A percentile compares a stretch with the other conserved stretches of the same genome.
These are phyloP conservation scores for Ormosia emarginata DNA, from an alignment of 306 rosid species.

Conservation along the genomic window DNA sequence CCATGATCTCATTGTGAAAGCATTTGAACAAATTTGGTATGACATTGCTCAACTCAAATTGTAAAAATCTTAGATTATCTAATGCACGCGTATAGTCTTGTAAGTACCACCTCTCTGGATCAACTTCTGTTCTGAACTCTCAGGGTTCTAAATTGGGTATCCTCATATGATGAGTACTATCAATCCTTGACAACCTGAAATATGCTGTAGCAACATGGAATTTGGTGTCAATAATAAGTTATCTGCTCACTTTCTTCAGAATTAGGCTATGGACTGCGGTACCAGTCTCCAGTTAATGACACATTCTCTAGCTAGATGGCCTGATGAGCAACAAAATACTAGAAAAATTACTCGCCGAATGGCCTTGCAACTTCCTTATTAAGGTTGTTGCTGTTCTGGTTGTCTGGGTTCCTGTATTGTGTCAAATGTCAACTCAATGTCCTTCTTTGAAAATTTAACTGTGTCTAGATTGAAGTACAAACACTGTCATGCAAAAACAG, in stretches of 20 bases:
- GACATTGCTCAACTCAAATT: slow-evolving; percentile 46
- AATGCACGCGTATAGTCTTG: slow-evolving; percentile 33
- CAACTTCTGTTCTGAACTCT: slow-evolving; percentile 4
- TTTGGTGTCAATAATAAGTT: not conserved
- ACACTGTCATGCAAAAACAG: not conserved
- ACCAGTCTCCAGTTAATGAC: not conserved
- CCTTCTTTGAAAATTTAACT: not conserved
- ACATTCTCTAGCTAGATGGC: too few species aligned
- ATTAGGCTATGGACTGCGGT: not conserved
- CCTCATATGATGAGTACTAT: not conserved
- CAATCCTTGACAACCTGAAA: slow-evolving; percentile 4
- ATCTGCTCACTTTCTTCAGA: not conserved
- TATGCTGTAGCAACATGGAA: not conserved
- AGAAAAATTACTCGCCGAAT: not conserved
- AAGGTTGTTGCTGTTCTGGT: not conserved
- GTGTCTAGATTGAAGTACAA: not conserved
- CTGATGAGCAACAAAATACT: too few species aligned
- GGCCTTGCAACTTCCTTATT: not conserved
- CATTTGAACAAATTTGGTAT: slow-evolving; percentile 82
- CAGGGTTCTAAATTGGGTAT: not conserved
- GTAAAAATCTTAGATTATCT: slow-evolving; percentile 30
- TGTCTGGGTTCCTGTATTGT: not conserved
- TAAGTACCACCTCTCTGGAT: not conserved
- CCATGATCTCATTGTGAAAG: slow-evolving; percentile 75
- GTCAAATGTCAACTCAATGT: not conserved